Evolutionary conservation across 108 stramenopile genomes (phyloP).

Genomic region (Nitzschia palea): DNA sequence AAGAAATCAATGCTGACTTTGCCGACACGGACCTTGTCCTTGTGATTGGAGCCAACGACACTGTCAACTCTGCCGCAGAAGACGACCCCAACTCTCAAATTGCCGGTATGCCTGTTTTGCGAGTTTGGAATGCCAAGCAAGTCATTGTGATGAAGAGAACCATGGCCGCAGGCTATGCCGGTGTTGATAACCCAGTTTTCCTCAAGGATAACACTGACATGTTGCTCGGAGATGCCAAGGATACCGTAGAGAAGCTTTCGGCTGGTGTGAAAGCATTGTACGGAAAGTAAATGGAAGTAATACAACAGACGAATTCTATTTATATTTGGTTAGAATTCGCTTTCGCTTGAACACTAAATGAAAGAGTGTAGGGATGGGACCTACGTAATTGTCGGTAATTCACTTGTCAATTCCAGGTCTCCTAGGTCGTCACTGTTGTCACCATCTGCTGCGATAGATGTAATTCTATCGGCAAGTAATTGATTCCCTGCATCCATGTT

Average conservation of each 20-base stretch:
- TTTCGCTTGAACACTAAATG: too few relatives aligned
- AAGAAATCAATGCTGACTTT: conserved; percentile 97
- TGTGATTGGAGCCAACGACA: conserved; percentile 99
- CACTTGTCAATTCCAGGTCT: conserved; percentile 4
- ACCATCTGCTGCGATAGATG: not conserved
- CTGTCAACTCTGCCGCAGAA: conserved; percentile 95
- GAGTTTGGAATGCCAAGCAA: conserved; percentile 98
- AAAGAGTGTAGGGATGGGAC: too few relatives aligned
- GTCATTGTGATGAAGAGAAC: conserved; percentile 99
- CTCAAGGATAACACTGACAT: conserved; percentile 98
- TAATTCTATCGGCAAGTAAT: too few relatives aligned
- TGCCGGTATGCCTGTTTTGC: conserved; percentile 96
- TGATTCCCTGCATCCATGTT: not conserved
- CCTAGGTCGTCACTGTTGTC: not conserved
- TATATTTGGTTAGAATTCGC: too few relatives aligned
- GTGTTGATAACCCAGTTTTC: conserved; percentile 98
- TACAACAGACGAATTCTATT: too few relatives aligned
- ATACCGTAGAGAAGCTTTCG: conserved; percentile 87
- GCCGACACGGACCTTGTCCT: conserved; percentile 88
- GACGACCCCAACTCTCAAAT: conserved; percentile 97
- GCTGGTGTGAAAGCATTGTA: conserved; percentile 73
- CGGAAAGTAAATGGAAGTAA: conserved; percentile 32
- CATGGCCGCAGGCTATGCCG: conserved; percentile 98
- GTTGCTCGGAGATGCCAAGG: conserved; percentile 96
- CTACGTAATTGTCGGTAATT: not conserved